Base-by-base conservation (phyloP, 176 grass and related monocot species). In the Elaeis guineensis region DNA sequence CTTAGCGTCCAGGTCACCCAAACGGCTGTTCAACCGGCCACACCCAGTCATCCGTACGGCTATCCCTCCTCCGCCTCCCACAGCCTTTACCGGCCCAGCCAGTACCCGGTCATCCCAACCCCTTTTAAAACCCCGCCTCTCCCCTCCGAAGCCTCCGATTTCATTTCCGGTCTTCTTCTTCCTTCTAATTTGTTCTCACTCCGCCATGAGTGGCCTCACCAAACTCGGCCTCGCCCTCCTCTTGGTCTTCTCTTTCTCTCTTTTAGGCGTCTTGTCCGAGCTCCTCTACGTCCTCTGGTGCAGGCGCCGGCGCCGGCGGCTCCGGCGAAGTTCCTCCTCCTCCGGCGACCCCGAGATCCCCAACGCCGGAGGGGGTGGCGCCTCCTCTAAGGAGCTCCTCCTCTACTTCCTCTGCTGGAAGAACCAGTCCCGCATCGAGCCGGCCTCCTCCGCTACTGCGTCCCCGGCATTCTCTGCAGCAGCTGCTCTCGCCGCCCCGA, bases 341-440 rank as follows among this genome's bases (percentile, higher is more conserved):
- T 25, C 52, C n/a, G 29, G 8, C 23, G 69, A 71, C 28, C 69
- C 69, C 4, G 69, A 71, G 17, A 16, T 51, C 56, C 9, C 21
- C 9, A 2, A 6, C 22, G 18, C 1, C n/a, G 17, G 25, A 19
- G 21, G 4, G 1, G 51, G 39, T 28, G 51, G 16, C 18, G n/a
- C 25, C 11, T 20, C 52, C 65, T 24, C 28, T 19, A 19, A 26
- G 18, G 51, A 20, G 26, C 51, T 39, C 19, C 19, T 68, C 12
- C n/a, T 68, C 49, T 48, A 26, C 56, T 11, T 60, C 44, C 23
- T 57, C 57, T 71, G 44, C 69, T 25, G 57, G 32, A 29, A 59
- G 55, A 55, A 28, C 35, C 57, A 39, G 21, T 71, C 69, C 56
- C 69, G 69, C 14, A 44, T 71, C 48, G 69, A 71, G 69, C 69